Evolutionary conservation across 441 rosid genomes (phyloP), one percentile per base, ranked within the genome.

Genomic region (Lepidium campestre): DNA sequence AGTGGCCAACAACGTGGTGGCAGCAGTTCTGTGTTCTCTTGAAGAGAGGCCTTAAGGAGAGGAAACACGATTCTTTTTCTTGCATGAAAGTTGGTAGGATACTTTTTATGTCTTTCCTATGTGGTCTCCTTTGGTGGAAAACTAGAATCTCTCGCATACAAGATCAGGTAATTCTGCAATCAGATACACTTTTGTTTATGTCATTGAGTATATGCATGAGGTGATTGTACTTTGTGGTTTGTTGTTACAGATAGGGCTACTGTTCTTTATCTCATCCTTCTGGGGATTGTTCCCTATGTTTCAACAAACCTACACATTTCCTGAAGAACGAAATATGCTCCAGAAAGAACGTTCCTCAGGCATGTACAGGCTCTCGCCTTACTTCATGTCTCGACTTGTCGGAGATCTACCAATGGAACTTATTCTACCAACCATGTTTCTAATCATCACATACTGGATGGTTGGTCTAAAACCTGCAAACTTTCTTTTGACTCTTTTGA

Each of bases 71-170:
- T 69, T 87, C 98, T 0, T 91, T 77, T 70, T 87, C 98, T 10
- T 77, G 81, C 25, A 73, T 89, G 9, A 81, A 79, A 79, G 75
- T 89, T 60, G 81, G 79, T 60, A 93, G 87, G 41, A 89, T 91
- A 57, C 20, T 86, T 64, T 65, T 87, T 0, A 93, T 88, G 59
- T 75, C 96, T 9, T 13, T 86, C 27, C 81, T 89, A 12, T 78
- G 93, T 41, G 98, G 98, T 31, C 82, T 86, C 34, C 77, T 87
- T 62, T 89, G 95, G 95, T 89, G 88, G 91, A 79, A 83, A 56
- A 82, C 95, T 3, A 68, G 75, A 41, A 86, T 48, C 81, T 49
- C 71, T 27, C 80, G 76, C 68, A 23, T 88, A 25, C 93, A 85
- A 67, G 97, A 88, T 72, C 84, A 87, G 83, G 98, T 84, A 72